These are phyloP conservation scores for Moesziomyces globuligerus DNA, from an alignment of 1,284 basidiomycete species.

Conservation along the genomic window DNA sequence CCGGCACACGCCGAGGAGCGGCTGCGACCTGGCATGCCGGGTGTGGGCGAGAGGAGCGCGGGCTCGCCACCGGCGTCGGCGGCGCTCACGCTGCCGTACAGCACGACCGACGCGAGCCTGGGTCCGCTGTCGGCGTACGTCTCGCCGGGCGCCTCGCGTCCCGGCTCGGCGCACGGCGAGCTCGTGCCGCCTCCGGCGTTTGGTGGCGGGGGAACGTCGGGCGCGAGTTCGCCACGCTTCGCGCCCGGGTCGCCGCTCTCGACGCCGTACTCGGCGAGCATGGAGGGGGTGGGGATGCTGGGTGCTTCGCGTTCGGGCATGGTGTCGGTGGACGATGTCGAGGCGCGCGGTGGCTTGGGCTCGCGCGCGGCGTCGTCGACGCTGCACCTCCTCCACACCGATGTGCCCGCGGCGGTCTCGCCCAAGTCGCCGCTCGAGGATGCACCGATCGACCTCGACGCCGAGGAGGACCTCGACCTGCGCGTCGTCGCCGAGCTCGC, in stretches of 20 bases:
- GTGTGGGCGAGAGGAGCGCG: neutral
- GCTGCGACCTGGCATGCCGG: neutral
- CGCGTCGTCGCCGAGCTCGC: slow-evolving; percentile 77
- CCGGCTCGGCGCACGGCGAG: slow-evolving; percentile 25
- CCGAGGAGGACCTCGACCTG: slow-evolving; percentile 77
- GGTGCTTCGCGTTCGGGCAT: slow-evolving; percentile 7
- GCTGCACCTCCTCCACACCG: slow-evolving; percentile 34
- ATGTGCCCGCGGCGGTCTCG: slow-evolving; percentile 3
- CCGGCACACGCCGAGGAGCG: slow-evolving; percentile 3
- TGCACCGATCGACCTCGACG: slow-evolving; percentile 72
- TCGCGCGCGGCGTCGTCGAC: slow-evolving; percentile 16
- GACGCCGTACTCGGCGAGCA: slow-evolving; percentile 22
- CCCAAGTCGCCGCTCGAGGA: slow-evolving; percentile 38
- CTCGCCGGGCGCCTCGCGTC: slow-evolving; percentile 29
- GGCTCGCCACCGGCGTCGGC: slow-evolving; percentile 19
- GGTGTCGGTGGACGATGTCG: slow-evolving; percentile 4
- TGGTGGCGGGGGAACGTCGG: slow-evolving; percentile 10
- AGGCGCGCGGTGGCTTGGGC: neutral
- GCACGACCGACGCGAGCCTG: slow-evolving; percentile 7
- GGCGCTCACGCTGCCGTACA: slow-evolving; percentile 9
- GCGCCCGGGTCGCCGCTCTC: slow-evolving; percentile 15
- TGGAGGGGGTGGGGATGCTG: slow-evolving; percentile 3
- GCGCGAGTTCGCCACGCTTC: slow-evolving; percentile 26
- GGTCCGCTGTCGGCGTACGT: slow-evolving; percentile 24
- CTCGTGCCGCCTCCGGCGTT: slow-evolving; percentile 20